phyloP scores from a whole-genome alignment of 441 rosid species.

The Gossypium gossypioides region DNA sequence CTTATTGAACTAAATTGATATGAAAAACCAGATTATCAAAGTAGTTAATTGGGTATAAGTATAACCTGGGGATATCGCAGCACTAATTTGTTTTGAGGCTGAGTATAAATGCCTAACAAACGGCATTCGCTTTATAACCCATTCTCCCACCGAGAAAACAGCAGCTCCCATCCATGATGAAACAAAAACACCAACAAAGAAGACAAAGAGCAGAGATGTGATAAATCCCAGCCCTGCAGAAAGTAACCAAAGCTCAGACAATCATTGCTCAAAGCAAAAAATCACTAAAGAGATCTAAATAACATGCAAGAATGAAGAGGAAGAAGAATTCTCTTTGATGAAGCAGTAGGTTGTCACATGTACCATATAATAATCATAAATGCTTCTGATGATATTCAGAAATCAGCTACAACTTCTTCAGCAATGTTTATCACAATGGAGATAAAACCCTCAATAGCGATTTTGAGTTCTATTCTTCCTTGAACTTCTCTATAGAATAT shows the following conservation, averaged over 20 bases:
- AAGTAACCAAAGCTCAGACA: constrained; percentile 4
- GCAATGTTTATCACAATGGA: background rate
- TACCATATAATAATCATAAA: background rate
- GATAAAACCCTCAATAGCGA: background rate
- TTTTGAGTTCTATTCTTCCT: background rate
- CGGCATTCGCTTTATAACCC: constrained; percentile 93
- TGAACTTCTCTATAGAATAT: background rate
- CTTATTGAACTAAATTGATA: background rate
- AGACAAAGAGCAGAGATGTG: constrained; percentile 74
- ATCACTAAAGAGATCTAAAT: background rate
- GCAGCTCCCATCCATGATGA: constrained; percentile 95
- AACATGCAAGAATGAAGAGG: background rate
- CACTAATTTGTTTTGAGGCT: constrained; percentile 89
- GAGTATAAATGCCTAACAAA: constrained; percentile 79
- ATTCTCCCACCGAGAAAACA: constrained; percentile 75
- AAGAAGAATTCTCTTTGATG: background rate
- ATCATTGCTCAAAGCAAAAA: background rate
- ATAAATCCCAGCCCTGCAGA: constrained; percentile 85
- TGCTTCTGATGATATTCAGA: background rate
- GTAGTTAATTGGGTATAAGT: constrained; percentile 13
- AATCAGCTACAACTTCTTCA: background rate
- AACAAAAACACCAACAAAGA: constrained; percentile 79
- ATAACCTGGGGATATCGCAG: constrained; percentile 85
- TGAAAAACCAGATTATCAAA: background rate
- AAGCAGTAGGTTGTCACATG: background rate